Evolutionary conservation across 202 grass and related monocot genomes (phyloP), one percentile per base, ranked within the genome.

Genomic region (Miscanthus sacchariflorus): DNA sequence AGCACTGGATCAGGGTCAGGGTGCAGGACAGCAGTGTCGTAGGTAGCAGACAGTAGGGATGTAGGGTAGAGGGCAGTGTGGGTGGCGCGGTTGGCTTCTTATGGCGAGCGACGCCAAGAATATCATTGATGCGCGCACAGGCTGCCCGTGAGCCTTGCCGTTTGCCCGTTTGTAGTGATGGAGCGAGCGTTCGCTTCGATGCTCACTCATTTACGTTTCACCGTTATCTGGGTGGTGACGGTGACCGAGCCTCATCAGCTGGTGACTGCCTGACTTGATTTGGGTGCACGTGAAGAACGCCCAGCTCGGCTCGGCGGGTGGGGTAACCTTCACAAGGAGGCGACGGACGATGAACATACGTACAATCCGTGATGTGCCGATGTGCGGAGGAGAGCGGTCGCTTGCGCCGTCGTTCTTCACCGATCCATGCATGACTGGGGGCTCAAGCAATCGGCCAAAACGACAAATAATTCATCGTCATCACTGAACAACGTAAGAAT

Each of bases 131-230:
- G 87, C 67, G 12, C 27, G 81, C 81, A 54, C 81, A 67, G 81
- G 87, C 14, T 21, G 67, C 75, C 66, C 81, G 87, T 89, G 87
- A 87, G 42, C 67, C 33, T 39, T 50, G 77, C 77, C 68, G 85
- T 35, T 52, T 74, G 38, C 35, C 77, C 68, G 85, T 35, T 52
- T 74, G 38, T 45, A 59, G 67, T 70, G 76, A 79, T 42, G 65
- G 5, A 33, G 65, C 6, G 19, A 28, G 84, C 25, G 46, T 3
- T 2, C 66, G 19, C 75, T 21, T 42, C 46, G 52, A 7, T 61
- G 33, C 38, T 35, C 23, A 14, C 33, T 35, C 43, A 87, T 75
- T 87, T 87, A 87, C 85, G 30, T 18, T 81, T 67, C 85, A 87
- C 85, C 78, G 78, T 87, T 46, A 67, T 49, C 23, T 27, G 23